A percentile compares a stretch with the other conserved stretches of the same genome.
These are phyloP conservation scores for Theileria parva DNA, from an alignment of 169 alveolate genomes.

Conservation along the genomic window DNA sequence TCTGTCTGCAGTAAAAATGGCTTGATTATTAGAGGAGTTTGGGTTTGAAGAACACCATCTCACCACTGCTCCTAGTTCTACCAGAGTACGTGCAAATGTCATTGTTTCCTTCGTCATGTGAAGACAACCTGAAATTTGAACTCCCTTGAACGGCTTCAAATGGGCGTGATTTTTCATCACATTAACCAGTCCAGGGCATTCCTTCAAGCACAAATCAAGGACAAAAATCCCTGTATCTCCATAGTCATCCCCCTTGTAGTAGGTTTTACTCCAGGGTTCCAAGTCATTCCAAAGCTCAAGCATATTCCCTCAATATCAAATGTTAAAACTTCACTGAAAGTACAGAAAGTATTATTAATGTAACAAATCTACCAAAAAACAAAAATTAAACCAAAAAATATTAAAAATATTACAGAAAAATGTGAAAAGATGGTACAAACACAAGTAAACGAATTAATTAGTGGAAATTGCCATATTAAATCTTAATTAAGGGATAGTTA, in stretches of 20 bases:
- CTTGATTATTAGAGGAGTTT: constrained; percentile 92
- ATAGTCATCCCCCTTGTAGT: constrained; percentile 48
- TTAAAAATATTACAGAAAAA: neutral
- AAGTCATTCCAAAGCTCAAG: constrained; percentile 57
- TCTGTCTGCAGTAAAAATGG: constrained; percentile 1
- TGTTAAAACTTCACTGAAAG: neutral
- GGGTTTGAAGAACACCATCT: constrained; percentile 98
- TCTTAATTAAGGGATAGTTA: neutral
- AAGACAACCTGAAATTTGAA: constrained; percentile 93
- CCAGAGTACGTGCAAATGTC: constrained; percentile 81
- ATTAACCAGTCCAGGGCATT: constrained; percentile 96
- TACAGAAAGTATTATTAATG: neutral
- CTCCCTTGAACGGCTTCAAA: constrained; percentile 90
- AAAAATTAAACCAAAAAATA: neutral
- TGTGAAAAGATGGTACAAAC: neutral
- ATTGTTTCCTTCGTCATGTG: constrained; percentile 97
- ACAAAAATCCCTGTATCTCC: constrained; percentile 40
- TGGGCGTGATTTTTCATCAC: constrained; percentile 88
- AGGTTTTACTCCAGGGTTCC: constrained; percentile 43
- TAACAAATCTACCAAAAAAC: neutral
- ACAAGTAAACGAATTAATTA: neutral
- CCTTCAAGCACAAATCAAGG: constrained; percentile 59
- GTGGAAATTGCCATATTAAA: too few relatives aligned
- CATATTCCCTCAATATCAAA: constrained; percentile 31
- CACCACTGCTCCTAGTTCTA: constrained; percentile 92